Base-by-base conservation (phyloP, 352 stramenopile species). In the Phytophthora rubi region DNA sequence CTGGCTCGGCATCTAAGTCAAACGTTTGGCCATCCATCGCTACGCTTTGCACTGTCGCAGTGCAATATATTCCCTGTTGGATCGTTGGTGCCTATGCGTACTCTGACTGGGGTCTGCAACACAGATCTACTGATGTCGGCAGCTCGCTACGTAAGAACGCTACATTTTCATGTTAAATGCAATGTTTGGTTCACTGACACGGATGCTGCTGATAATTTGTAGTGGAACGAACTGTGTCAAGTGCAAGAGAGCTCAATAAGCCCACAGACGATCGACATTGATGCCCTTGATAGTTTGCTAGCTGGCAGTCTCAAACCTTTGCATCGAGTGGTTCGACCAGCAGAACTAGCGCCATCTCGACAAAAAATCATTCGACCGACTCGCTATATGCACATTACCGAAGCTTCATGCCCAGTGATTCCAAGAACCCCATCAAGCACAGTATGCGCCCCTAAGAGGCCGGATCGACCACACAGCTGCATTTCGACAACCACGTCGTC, bases 241-340 rank as follows among this genome's bases (percentile, higher is more conserved):
- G 57, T 54, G 18, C 61, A 80, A 45, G 71, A 70, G 2, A 51
- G 42, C 10, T 57, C 28, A 48, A 52, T 33, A 16, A 73, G 59
- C 8, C 33, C 61, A 5, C 53, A 68, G 16, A 58, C 56, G 23
- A 77, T 92, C n/a, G 84, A 92, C 47, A 80, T 92, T n/a, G 80
- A 92, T 18, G 77, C 75, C 13, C 57, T 92, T 5, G 84, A 92
- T 23, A 78, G 66, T 12, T 78, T 92, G 47, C 71, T 90, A 8
- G 70, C 65, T 30, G 67, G 53, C 8, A 73, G 39, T 64, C 68
- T 76, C 23, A 71, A 75, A 18, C 49, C 67, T 42, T 66, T 30
- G 16, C 35, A 67, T 15, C 60, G 51, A 1, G 26, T 56, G 15
- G 18, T 13, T 58, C 49, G 30, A 54, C 28, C 60, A 45, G 47